Base-by-base conservation (phyloP, 2,329 filamentous ascomycete genomes). In the Ophiognomonia clavigignenti-juglandacearum region DNA sequence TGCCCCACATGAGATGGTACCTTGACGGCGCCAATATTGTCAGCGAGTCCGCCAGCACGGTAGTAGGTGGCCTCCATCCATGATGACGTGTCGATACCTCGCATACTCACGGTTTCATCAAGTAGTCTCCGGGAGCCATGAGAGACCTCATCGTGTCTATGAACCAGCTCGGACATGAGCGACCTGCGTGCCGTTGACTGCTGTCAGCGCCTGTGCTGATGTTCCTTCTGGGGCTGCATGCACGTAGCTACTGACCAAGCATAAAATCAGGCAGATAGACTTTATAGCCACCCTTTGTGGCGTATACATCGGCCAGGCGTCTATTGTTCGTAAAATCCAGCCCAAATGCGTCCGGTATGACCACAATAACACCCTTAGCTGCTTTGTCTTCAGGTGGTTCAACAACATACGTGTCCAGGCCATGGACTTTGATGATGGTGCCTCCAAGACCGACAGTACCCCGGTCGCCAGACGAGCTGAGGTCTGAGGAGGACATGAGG, bases 181-280 rank as follows among this genome's bases (percentile, higher is more conserved):
- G 49, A 32, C 64, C 65, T 64, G 31, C 4, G 16, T 23, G 14
- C 18, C 7, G 5, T 29, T 8, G n/a, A 36, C 4, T 31, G 19
- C 16, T 37, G 35, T 13, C 43, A 4, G 8, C 22, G 27, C 9
- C 18, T 3, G 26, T 39, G 10, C 20, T 3, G 2, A 10, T 23
- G 24, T 9, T 4, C 7, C 3, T 36, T 6, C 14, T 16, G 4
- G 8, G n/a, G n/a, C 19, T n/a, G n/a, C n/a, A n/a, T n/a, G n/a
- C n/a, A n/a, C n/a, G n/a, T n/a, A 41, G 14, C 4, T 8, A 36
- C 52, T 20, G 41, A 67, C 66, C 66, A 2, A 59, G 52, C 64
- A 80, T 80, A 44, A 82, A 78, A 46, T 82, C 77, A 0, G 77
- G 78, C n/a, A 76, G 53, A 50, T 76, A 75, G 29, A 81, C 75